Base-by-base conservation (phyloP, 441 rosid genomes). In the Arabidopsis lyrata region DNA sequence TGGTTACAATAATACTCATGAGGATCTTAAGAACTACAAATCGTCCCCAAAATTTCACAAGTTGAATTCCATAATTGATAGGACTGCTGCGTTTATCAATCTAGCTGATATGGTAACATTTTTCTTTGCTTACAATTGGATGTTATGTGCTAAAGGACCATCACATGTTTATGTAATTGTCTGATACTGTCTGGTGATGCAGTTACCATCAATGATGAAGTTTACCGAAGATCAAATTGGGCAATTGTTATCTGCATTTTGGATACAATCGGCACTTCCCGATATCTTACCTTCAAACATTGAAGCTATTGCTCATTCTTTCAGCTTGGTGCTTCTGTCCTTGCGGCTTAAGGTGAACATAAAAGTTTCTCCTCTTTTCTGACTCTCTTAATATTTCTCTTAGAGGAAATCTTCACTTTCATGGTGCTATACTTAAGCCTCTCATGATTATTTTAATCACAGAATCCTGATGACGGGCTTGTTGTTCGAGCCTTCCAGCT, bases 221-320 rank as follows among this genome's bases (percentile, higher is more conserved):
- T 82, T 91, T 38, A 91, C 69, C 8, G 99, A 93, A 83, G 99
- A 96, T 83, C 99, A 96, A 84, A 85, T 93, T 8, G 80, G 90
- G 66, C 97, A 86, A 42, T 76, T 96, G 82, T 80, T 96, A 31
- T 96, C 98, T 72, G 94, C 92, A 56, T 89, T 91, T 81, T 96
- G 99, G 98, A 79, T 90, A 62, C 98, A 93, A 83, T 86, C 92
- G 7, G 80, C 81, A 53, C 86, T 88, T 75, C 85, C 95, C 0
- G 97, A 96, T 81, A 91, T 87, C 78, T 72, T 78, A 79, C 98
- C 99, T 69, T 83, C 96, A 67, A 91, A 88, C 83, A 48, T 93
- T 73, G 98, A 91, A 85, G 96, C 98, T 64, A 90, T 96, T 73
- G 92, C 93, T 76, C 97, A 89, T 83, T 96, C 98, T 66, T 86